Evolutionary conservation across 83 land plant species (phyloP).

Genomic region (Thuja plicata): DNA sequence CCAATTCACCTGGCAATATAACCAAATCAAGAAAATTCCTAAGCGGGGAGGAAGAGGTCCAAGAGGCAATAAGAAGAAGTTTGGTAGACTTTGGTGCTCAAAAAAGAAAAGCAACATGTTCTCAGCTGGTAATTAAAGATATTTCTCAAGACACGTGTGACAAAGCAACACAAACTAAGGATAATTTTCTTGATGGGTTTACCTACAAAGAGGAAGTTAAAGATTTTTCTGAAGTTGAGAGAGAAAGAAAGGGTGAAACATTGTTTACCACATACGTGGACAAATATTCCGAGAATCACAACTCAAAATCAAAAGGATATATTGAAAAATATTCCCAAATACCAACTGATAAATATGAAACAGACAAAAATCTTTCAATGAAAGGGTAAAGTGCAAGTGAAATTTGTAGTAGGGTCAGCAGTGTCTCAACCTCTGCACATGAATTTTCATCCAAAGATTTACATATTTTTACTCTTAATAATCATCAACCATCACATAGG

Average conservation of each 20-base stretch:
- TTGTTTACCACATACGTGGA: slow-evolving; percentile 1
- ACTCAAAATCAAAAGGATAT: not conserved
- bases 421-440: not conserved
- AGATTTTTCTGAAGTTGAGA: slow-evolving; percentile 22
- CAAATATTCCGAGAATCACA: not conserved
- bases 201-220: slow-evolving; percentile 6
- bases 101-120: slow-evolving; percentile 4
- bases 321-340: not conserved
- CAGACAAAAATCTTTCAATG: too few relatives aligned
- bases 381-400: not conserved
- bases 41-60: slow-evolving; percentile 78
- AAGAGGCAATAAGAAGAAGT: slow-evolving; percentile 95
- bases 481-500: not conserved
- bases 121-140: slow-evolving; percentile 26
- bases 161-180: not conserved
- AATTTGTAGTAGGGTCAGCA: not conserved
- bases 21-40: not conserved
- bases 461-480: not conserved
- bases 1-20: not conserved
- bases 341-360: not conserved
- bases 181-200: not conserved
- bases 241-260: slow-evolving; percentile 35
- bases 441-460: not conserved
- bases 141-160: slow-evolving; percentile 18
- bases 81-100: slow-evolving; percentile 42